phyloP scores from a whole-genome alignment of 192 early-diverging fungal genomes.

The Backusella parvicylindrica region DNA sequence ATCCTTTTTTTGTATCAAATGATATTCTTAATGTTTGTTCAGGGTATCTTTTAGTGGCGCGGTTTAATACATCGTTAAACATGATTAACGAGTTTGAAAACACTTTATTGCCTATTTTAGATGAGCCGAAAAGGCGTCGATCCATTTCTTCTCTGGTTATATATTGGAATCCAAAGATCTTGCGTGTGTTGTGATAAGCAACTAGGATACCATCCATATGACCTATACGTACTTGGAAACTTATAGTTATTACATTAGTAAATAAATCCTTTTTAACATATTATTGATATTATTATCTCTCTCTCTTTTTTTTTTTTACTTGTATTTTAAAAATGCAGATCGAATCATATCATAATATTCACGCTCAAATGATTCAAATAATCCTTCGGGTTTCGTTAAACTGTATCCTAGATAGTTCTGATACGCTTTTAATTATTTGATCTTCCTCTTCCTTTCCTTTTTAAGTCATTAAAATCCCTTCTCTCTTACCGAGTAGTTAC shows the following conservation, averaged over 20 bases:
- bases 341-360: conserved; percentile 94
- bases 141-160: conserved; percentile 84
- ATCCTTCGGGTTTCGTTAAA: conserved; percentile 61
- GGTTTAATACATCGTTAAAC: conserved; percentile 63
- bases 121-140: conserved; percentile 66
- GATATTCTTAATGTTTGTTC: conserved; percentile 53
- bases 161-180: conserved; percentile 95
- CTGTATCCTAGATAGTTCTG: conserved; percentile 64
- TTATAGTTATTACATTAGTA: conserved; percentile 24
- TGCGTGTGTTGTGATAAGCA: conserved; percentile 85
- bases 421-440: not conserved
- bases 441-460: too few species aligned
- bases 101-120: conserved; percentile 60
- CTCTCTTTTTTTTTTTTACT: conserved; percentile 24
- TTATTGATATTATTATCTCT: too few species aligned
- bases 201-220: conserved; percentile 96
- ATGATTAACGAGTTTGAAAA: conserved; percentile 65
- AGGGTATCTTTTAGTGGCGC: conserved; percentile 54
- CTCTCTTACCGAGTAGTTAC: conserved; percentile 61
- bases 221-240: conserved; percentile 89
- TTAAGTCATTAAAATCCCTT: not conserved
- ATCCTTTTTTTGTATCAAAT: conserved; percentile 35
- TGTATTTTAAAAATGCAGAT: conserved; percentile 86
- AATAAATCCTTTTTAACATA: too few species aligned
- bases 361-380: conserved; percentile 80